phyloP scores from a whole-genome alignment of 768 basidiomycete species.

The Mycena latifolia region DNA sequence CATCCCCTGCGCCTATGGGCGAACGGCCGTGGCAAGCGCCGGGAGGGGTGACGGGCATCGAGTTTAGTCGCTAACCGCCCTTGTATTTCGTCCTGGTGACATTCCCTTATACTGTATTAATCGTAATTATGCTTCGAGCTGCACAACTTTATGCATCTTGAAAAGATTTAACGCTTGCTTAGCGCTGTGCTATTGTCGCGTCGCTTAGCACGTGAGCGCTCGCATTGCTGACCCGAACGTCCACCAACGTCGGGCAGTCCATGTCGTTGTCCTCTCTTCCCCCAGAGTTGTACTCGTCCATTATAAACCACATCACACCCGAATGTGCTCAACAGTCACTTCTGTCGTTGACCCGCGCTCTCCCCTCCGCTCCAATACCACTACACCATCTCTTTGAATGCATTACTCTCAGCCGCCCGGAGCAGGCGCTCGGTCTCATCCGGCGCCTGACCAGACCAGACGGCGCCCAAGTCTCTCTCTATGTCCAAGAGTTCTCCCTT shows the following conservation, averaged over 20 bases:
- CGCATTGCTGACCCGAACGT: too few relatives aligned
- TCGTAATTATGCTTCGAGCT: slow-evolving; percentile 1
- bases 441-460: slow-evolving; percentile 59
- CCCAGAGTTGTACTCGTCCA: slow-evolving; percentile 72
- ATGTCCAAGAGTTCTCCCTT: slow-evolving; percentile 64
- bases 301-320: slow-evolving; percentile 65
- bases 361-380: slow-evolving; percentile 73
- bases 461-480: slow-evolving; percentile 42
- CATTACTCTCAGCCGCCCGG: slow-evolving; percentile 61
- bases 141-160: too few relatives aligned
- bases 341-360: slow-evolving; percentile 70
- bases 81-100: slow-evolving; percentile 25
- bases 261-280: slow-evolving; percentile 55
- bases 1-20: background rate
- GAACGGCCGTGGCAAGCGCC: slow-evolving; percentile 28
- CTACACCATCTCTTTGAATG: slow-evolving; percentile 67
- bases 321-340: slow-evolving; percentile 63
- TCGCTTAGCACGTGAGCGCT: too few relatives aligned
- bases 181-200: too few relatives aligned
- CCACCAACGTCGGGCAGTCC: too few relatives aligned
- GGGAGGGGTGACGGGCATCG: slow-evolving; percentile 19
- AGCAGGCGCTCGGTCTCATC: slow-evolving; percentile 71
- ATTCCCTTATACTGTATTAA: slow-evolving; percentile 23
- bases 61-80: slow-evolving; percentile 24
- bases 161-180: too few relatives aligned